Base-by-base conservation (phyloP, 768 basidiomycete genomes). In the Harrya chromipes region DNA sequence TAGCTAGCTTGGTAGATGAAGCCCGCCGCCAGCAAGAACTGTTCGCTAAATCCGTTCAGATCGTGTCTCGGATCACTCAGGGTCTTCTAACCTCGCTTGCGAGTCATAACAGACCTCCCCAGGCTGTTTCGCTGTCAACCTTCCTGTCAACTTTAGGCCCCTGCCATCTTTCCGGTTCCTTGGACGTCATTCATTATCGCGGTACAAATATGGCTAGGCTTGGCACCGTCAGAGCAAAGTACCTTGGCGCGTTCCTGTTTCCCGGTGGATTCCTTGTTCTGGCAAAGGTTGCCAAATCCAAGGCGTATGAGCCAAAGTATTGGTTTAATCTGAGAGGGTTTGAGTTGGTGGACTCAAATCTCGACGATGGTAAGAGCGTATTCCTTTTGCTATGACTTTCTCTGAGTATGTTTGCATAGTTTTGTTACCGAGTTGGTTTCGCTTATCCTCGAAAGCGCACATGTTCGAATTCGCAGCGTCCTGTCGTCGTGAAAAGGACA, bases 201-300 rank as follows among this genome's bases (percentile, higher is more conserved):
- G 67, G 72, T n/a, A 57, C 70, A 39, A 74, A 75, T 31, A 57
- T 71, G 46, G 72, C 66, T 36, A 75, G 61, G 57, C 69, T 65
- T 6, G 71, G 76, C 43, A 81, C 77, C 27, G 75, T 87, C 58
- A 83, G 78, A 64, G 85, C 87, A 52, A 91, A 90, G 68, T 97
- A 97, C 66, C 77, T 91, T 21, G 94, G 90, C 26, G 88, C 87
- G 16, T 95, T 99, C 68, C 72, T 99, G 38, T 99, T 94, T 60
- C 71, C 77, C 31, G 84, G 87, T 11, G 92, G 89, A 11, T 97
- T 92, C 64, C 68, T 97, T 34, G 76, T 97, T 19, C 72, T 99
- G 39, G 90, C 83, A 56, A 97, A 95, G 71, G 85, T 94, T 35
- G 73, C 78, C 57, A 93, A 90, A 70, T 77, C 80, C 50, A 89